Evolutionary conservation across 495 filamentous ascomycete species (phyloP).

Genomic region (Rhypophila decipiens): DNA sequence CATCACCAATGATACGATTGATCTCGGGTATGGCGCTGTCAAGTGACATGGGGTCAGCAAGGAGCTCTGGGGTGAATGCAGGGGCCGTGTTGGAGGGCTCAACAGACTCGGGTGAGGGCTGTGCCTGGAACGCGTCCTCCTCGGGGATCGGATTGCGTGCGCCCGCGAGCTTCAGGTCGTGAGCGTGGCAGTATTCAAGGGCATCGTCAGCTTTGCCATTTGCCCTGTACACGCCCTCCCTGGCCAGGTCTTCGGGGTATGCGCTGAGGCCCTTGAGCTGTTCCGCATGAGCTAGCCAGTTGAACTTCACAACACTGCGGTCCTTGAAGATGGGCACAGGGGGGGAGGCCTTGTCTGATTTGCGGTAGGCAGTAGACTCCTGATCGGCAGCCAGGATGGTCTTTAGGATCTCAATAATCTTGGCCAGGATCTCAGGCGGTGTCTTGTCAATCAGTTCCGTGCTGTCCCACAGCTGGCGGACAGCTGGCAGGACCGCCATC

Average conservation of each 20-base stretch:
- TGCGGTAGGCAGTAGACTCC: slow-evolving; percentile 59
- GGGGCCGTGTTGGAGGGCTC: slow-evolving; percentile 4
- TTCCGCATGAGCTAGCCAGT: slow-evolving; percentile 34
- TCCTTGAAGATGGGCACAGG: slow-evolving; percentile 20
- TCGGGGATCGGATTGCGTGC: slow-evolving; percentile 59
- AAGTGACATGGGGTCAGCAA: slow-evolving; percentile 24
- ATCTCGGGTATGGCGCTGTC: slow-evolving; percentile 15
- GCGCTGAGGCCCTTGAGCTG: slow-evolving; percentile 36
- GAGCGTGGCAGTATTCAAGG: slow-evolving; percentile 66
- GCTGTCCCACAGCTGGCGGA: slow-evolving; percentile 76
- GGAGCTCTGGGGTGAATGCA: not conserved
- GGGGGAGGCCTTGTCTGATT: slow-evolving; percentile 28
- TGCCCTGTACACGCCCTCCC: slow-evolving; percentile 80
- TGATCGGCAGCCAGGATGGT: slow-evolving; percentile 69
- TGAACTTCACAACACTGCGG: slow-evolving; percentile 17
- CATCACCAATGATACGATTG: slow-evolving; percentile 12
- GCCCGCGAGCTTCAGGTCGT: slow-evolving; percentile 33
- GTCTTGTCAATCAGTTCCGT: slow-evolving; percentile 73
- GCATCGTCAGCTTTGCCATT: slow-evolving; percentile 56
- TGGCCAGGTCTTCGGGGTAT: slow-evolving; percentile 52
- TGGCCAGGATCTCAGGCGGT: slow-evolving; percentile 66
- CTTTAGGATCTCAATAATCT: slow-evolving; percentile 75
- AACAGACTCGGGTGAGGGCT: slow-evolving; percentile 12
- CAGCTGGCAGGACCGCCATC: slow-evolving; percentile 71
- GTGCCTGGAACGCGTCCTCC: slow-evolving; percentile 37